Evolutionary conservation across 78 protist species (phyloP), one percentile per base, ranked within the genome.

Genomic region (Monocercomonoides exilis): DNA sequence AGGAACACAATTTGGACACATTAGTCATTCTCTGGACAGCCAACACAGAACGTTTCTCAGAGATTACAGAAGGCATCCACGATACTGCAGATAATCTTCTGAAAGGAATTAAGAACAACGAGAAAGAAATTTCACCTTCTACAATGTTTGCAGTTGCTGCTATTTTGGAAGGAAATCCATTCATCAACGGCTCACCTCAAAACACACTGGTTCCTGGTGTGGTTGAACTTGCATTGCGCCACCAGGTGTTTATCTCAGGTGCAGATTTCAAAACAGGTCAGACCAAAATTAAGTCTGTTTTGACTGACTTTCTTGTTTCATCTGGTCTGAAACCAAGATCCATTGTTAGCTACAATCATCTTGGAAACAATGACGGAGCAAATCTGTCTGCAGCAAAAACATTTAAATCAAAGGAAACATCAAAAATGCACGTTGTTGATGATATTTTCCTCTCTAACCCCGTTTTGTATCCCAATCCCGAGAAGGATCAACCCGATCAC

Each of bases 201-300:
- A 98, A 98, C 94, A 95, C 99, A 21, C 91, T 96, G 46, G 99
- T 98, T 41, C 99, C 99, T 35, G 99, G 97, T 42, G 91, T 95
- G 46, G 3, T 94, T 43, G 97, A 97, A 46, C 94, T 96, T 2
- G 98, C 99, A 77, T 45, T 86, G 90, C 88, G 84, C 80, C 89
- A 91, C 46, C 38, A 88, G 44, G 95, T 93, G 44, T 81, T 89
- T 43, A 93, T 97, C 84, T 98, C 95, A 33, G 99, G 99, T 77
- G 99, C 97, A 46, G 99, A 98, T 92, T 98, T 98, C 96, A 98
- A 98, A 94, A 85, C 97, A 1, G 99, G 99, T 81, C 99, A 98
- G 93, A 98, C 99, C 77, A 98, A 98, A 95, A 88, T 98, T 90
- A 98, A 98, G 94, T 93, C 97, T 0, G 99, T 95, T 63, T 87